These are phyloP conservation scores for Hypocreales sp. DNA, from an alignment of 2,329 filamentous ascomycete genomes.

Conservation along the genomic window DNA sequence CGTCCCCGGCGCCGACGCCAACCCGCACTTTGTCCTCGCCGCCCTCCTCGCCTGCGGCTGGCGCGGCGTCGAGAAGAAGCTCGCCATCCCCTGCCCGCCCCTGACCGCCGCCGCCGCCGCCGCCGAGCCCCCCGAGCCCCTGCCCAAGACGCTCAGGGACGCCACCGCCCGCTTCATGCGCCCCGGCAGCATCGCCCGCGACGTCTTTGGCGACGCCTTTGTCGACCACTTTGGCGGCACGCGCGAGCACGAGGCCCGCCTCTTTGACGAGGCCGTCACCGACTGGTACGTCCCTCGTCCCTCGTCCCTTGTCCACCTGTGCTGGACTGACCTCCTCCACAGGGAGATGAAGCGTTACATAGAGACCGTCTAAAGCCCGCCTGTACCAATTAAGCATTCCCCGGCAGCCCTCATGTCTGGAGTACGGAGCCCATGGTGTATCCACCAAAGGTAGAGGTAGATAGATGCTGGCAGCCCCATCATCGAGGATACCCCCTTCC, in stretches of 20 bases:
- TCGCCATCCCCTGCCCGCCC: conserved; percentile 68
- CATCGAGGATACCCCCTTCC: no score
- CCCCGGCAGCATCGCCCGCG: conserved; percentile 72
- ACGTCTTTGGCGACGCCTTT: conserved; percentile 88
- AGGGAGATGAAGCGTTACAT: conserved; percentile 61
- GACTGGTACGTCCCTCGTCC: conserved; percentile 77
- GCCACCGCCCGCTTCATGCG: conserved; percentile 66
- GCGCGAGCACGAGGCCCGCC: conserved; percentile 72
- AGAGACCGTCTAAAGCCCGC: conserved; percentile 4
- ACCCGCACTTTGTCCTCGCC: conserved; percentile 74
- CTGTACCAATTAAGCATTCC: neutral
- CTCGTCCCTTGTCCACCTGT: neutral
- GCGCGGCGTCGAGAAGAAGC: conserved; percentile 83
- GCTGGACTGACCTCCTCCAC: neutral
- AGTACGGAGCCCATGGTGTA: no score
- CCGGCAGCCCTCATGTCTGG: no score
- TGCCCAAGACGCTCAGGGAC: conserved; percentile 77
- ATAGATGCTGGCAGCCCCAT: no score
- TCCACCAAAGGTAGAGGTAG: no score
- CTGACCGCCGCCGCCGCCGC: conserved; percentile 65
- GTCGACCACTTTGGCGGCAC: conserved; percentile 93
- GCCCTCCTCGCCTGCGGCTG: conserved; percentile 80
- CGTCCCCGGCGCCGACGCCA: conserved; percentile 86
- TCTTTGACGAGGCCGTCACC: conserved; percentile 94
- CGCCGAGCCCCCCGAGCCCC: conserved; percentile 54